Evolutionary conservation across 2,329 filamentous ascomycete genomes (phyloP).

Genomic region (Penicillium occitanis): DNA sequence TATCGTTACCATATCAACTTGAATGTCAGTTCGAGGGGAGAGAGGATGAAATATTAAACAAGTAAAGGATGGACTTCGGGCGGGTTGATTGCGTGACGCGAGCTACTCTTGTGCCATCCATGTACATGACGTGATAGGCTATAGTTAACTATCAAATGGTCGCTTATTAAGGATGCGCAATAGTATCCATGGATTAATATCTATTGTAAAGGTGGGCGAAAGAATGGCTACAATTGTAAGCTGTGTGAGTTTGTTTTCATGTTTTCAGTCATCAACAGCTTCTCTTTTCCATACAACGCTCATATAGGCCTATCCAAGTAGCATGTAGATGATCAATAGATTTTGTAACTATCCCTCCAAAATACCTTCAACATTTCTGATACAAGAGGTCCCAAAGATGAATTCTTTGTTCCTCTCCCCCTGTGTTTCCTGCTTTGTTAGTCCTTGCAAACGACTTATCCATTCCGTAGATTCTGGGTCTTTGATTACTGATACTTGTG

Average conservation of each 20-base stretch:
- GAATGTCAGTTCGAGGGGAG: background rate
- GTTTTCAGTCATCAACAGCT: background rate
- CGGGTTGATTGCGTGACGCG: constrained; percentile 13
- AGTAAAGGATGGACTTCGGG: background rate
- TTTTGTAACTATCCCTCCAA: background rate
- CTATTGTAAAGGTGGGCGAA: background rate
- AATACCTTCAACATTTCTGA: background rate
- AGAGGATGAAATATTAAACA: background rate
- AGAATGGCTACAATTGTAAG: background rate
- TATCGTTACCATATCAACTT: background rate
- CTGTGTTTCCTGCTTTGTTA: background rate
- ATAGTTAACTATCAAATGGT: background rate
- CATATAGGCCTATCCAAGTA: background rate
- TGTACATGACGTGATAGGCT: background rate
- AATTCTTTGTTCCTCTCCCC: background rate
- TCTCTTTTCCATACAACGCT: background rate
- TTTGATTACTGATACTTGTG: background rate
- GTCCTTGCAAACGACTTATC: no score
- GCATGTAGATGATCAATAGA: background rate
- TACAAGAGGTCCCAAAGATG: background rate
- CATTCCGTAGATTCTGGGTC: background rate
- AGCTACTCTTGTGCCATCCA: constrained; percentile 11
- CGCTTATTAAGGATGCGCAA: background rate
- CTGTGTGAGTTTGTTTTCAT: background rate
- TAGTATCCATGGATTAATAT: background rate